Conservation (phyloP, 306 rosid species). For the Quercus ilex region DNA sequence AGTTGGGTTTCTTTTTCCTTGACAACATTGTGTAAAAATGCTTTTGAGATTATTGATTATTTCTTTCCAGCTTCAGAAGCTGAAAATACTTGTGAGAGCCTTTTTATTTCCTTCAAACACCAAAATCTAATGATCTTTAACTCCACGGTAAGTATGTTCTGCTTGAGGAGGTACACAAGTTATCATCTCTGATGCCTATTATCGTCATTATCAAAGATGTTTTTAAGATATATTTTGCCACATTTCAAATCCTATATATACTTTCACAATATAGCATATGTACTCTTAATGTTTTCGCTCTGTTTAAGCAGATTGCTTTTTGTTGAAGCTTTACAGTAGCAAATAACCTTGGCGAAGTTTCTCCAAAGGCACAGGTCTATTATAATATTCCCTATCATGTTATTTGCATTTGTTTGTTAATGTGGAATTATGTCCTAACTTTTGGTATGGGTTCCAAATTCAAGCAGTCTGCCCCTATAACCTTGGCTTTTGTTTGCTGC, state of each 20-base stretch:
- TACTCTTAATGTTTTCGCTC: slow-evolving; percentile 14
- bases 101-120: too few species aligned
- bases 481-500: slow-evolving; percentile 84
- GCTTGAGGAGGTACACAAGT: background rate
- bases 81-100: background rate
- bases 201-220: background rate
- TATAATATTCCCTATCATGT: background rate
- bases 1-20: too few species aligned
- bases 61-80: slow-evolving; percentile 1
- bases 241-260: background rate
- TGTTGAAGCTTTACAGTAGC: slow-evolving; percentile 83
- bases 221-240: background rate
- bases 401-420: background rate
- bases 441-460: slow-evolving; percentile 46
- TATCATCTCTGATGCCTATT: background rate
- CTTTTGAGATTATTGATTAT: background rate
- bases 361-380: slow-evolving; percentile 57
- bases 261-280: background rate
- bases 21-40: too few species aligned
- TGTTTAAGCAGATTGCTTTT: slow-evolving; percentile 66
- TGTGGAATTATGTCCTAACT: slow-evolving; percentile 1
- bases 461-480: slow-evolving; percentile 94
- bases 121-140: too few species aligned
- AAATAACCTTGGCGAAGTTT: slow-evolving; percentile 62
- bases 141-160: too few species aligned